Evolutionary conservation across 2,329 filamentous ascomycete genomes (phyloP), one percentile per base, ranked within the genome.

Genomic region (Microdochium bolleyi): DNA sequence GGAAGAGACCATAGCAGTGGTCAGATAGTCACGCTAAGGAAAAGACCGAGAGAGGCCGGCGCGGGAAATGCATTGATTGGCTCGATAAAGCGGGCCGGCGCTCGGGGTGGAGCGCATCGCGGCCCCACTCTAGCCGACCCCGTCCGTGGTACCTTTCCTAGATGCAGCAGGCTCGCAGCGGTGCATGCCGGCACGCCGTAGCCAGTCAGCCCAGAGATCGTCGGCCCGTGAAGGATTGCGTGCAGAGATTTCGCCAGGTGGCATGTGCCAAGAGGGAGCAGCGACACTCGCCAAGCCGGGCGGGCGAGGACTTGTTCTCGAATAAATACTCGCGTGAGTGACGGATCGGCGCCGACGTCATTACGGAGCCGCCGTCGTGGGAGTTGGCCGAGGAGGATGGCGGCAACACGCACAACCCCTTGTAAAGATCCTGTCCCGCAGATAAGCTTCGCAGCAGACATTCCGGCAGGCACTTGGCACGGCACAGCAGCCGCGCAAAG

Each of bases 211-310:
- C 27, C 27, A 30, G 27, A 30, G 27, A 30, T 30, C 34, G 34
- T 19, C 34, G 34, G 34, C 34, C 34, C 34, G 34, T 5, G 34
- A 16, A 14, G 14, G 13, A 14, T 34, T 4, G 34, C 34, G 34
- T 46, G 41, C 41, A 46, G 41, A 46, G 41, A 46, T 46, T 46
- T 46, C 41, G n/a, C 41, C n/a, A 46, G 34, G 13, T 46, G n/a
- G 41, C 41, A 46, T 46, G 13, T 16, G 34, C 34, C 34, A 38
- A 38, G 34, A 14, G 11, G 7, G n/a, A 16, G n/a, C 7, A 38
- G 4, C 7, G 34, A 5, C 13, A 4, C 34, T 14, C 13, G 14
- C 7, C 7, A 9, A 38, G 7, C 7, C 16, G 5, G 34, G 14
- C 11, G 14, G n/a, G 7, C 13, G 13, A 14, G n/a, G 16, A 16